Conservation (phyloP, 1,139 yeast species). For the Yamadazyma songkhlaensis region DNA sequence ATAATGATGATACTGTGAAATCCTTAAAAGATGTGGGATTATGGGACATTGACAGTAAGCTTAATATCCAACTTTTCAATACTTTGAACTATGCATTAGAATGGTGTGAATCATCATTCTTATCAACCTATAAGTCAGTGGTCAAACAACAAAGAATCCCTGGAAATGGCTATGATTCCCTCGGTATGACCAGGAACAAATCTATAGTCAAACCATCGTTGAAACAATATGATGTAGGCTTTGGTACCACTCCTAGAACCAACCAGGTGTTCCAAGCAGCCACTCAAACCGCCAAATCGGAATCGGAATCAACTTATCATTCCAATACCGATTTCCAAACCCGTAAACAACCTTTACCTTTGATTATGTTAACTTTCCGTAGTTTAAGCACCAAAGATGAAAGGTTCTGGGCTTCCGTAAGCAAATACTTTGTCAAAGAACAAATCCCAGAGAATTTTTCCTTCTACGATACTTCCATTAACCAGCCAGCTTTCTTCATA, state of each 20-base stretch:
- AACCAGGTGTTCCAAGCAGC: conserved; percentile 64
- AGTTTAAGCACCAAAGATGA: conserved; percentile 62
- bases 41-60: conserved; percentile 46
- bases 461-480: conserved; percentile 43
- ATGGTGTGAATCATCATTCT: conserved; percentile 93
- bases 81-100: conserved; percentile 86
- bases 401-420: conserved; percentile 60
- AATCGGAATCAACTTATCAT: not conserved
- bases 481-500: conserved; percentile 54
- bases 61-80: conserved; percentile 59
- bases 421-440: conserved; percentile 52
- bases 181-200: conserved; percentile 15
- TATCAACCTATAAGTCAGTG: conserved; percentile 56
- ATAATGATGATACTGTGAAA: conserved; percentile 58
- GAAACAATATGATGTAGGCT: conserved; percentile 10
- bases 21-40: conserved; percentile 73
- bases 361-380: conserved; percentile 67
- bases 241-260: conserved; percentile 56
- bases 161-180: conserved; percentile 14
- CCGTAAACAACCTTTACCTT: conserved; percentile 61
- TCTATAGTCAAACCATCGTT: conserved; percentile 13
- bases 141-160: conserved; percentile 21
- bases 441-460: conserved; percentile 47
- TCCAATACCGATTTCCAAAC: conserved; percentile 24
- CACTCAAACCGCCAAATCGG: conserved; percentile 40